Conservation (phyloP, 2,329 filamentous ascomycete species). For the Penicillium olsonii region DNA sequence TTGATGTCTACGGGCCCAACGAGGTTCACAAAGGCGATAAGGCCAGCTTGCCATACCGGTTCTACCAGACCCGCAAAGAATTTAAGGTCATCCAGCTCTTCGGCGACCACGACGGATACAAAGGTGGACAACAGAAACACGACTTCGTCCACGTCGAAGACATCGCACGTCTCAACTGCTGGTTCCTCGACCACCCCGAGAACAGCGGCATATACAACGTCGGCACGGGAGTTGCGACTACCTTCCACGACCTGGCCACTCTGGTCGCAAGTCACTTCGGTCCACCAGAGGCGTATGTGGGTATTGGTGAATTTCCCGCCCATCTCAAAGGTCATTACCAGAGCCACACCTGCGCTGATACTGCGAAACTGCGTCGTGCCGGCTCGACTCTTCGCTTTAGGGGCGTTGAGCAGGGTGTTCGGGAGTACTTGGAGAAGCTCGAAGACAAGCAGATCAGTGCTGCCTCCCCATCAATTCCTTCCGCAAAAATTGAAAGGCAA, state of each 20-base stretch:
- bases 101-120: conserved; percentile 4
- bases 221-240: conserved; percentile 3
- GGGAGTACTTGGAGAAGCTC: conserved; percentile 8
- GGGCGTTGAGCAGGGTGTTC: neutral
- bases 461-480: no score
- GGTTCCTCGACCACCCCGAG: conserved; percentile 8
- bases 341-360: conserved; percentile 3
- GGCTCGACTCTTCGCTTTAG: conserved; percentile 4
- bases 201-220: conserved; percentile 7
- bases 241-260: conserved; percentile 1
- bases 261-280: conserved; percentile 1
- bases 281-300: neutral
- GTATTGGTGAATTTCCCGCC: neutral
- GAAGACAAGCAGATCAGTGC: no score
- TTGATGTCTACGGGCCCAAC: conserved; percentile 6
- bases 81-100: conserved; percentile 9
- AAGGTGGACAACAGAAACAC: conserved; percentile 6
- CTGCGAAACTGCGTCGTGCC: conserved; percentile 5
- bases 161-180: conserved; percentile 8
- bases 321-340: conserved; percentile 2
- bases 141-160: conserved; percentile 9
- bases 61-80: conserved; percentile 2
- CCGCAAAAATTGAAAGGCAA: no score
- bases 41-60: neutral
- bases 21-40: neutral